A percentile compares a stretch with the other conserved stretches of the same genome.
Conservation (phyloP, 179 eudicot genomes). For the Spinacia oleracea region DNA sequence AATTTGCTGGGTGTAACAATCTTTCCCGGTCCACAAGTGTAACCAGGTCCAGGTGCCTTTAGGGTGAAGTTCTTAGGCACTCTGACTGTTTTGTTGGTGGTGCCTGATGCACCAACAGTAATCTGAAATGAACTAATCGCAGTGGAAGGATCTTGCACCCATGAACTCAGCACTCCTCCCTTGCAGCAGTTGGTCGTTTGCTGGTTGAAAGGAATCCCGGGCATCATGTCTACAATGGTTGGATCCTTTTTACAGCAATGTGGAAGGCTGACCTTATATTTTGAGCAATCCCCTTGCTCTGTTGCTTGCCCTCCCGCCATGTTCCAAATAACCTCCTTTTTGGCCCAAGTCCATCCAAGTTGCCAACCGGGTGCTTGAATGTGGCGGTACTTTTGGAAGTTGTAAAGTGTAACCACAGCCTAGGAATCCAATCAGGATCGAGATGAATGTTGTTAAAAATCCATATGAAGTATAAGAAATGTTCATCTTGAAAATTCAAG, state of each 20-base stretch:
- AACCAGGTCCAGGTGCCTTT: slow-evolving; percentile 69
- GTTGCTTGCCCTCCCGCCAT: slow-evolving; percentile 69
- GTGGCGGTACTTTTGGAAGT: slow-evolving; percentile 68
- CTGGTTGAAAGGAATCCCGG: slow-evolving; percentile 70
- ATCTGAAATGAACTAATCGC: slow-evolving; percentile 63
- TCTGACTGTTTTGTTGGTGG: slow-evolving; percentile 63
- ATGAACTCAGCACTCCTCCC: slow-evolving; percentile 75
- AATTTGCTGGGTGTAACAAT: slow-evolving; percentile 51
- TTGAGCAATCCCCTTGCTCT: slow-evolving; percentile 79
- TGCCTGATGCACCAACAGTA: slow-evolving; percentile 66
- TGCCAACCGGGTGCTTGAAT: slow-evolving; percentile 75
- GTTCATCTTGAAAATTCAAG: background rate
- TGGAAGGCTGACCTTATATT: slow-evolving; percentile 51
- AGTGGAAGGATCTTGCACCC: slow-evolving; percentile 56
- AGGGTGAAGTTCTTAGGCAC: slow-evolving; percentile 67
- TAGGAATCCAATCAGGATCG: slow-evolving; percentile 18
- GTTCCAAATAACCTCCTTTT: slow-evolving; percentile 72
- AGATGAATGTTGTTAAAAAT: background rate
- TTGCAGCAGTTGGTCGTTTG: slow-evolving; percentile 73
- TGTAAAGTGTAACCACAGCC: slow-evolving; percentile 72
- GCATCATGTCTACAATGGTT: slow-evolving; percentile 59
- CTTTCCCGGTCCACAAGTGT: slow-evolving; percentile 71
- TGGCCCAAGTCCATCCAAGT: slow-evolving; percentile 70
- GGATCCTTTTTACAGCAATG: slow-evolving; percentile 66
- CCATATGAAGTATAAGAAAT: no score